These are phyloP conservation scores for Neofusicoccum kwambonambiense DNA, from an alignment of 2,329 filamentous ascomycete genomes.

Conservation along the genomic window DNA sequence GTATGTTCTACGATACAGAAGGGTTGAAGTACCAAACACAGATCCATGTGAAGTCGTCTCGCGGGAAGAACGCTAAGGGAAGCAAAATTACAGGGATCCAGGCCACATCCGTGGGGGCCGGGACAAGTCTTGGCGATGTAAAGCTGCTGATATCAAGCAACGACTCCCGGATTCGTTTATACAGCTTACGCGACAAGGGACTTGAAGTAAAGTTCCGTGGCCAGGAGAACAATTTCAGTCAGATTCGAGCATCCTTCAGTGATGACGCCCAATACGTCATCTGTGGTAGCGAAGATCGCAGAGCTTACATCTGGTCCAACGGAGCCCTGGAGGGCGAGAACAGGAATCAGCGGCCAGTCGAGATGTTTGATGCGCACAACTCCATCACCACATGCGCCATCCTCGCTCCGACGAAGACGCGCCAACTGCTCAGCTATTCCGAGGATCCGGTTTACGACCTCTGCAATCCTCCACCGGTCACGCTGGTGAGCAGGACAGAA, in stretches of 20 bases:
- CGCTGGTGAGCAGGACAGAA: constrained; percentile 72
- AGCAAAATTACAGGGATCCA: constrained; percentile 97
- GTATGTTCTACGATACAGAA: constrained; percentile 90
- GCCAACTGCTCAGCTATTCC: constrained; percentile 73
- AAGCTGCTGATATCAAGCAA: constrained; percentile 92
- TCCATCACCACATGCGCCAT: constrained; percentile 86
- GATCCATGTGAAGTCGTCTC: constrained; percentile 87
- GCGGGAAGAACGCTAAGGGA: constrained; percentile 90
- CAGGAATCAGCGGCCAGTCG: constrained; percentile 77
- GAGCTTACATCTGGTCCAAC: constrained; percentile 88
- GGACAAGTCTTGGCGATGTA: constrained; percentile 64
- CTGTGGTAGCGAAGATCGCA: constrained; percentile 88
- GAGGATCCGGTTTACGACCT: constrained; percentile 94
- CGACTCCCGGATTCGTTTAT: constrained; percentile 86
- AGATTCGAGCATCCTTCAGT: constrained; percentile 86
- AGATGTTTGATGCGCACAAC: constrained; percentile 87
- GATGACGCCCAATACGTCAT: constrained; percentile 85
- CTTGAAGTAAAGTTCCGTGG: constrained; percentile 89
- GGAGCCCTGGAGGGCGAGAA: constrained; percentile 59
- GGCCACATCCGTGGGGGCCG: constrained; percentile 11
- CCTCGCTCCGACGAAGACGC: constrained; percentile 76
- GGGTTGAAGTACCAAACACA: constrained; percentile 80
- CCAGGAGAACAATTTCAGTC: constrained; percentile 83
- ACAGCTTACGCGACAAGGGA: constrained; percentile 80
- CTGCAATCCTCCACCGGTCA: constrained; percentile 91